Evolutionary conservation across 768 basidiomycete species (phyloP).

Genomic region (Phaffia australis): DNA sequence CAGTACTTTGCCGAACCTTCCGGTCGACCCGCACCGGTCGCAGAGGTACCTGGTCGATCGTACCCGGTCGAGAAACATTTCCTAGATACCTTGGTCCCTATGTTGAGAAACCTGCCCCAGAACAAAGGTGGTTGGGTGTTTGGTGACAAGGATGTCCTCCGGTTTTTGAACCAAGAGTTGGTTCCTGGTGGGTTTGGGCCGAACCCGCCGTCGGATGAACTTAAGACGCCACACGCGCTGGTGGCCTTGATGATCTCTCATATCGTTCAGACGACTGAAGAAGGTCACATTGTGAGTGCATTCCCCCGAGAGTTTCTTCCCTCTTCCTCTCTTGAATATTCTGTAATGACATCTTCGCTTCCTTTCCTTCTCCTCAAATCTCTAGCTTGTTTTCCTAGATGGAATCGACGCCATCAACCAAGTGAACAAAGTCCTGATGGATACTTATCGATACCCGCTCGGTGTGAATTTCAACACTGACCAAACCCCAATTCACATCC

Average conservation of each 20-base stretch:
- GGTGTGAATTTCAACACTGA: constrained; percentile 50
- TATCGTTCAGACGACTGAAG: constrained; percentile 59
- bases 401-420: constrained; percentile 82
- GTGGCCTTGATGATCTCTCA: constrained; percentile 71
- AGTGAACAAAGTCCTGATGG: constrained; percentile 55
- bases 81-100: constrained; percentile 61
- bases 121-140: constrained; percentile 52
- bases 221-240: constrained; percentile 69
- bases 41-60: constrained; percentile 80
- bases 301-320: constrained; percentile 44
- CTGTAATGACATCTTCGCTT: constrained; percentile 7
- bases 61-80: constrained; percentile 75
- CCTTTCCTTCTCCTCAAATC: constrained; percentile 25
- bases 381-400: constrained; percentile 44
- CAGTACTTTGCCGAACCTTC: constrained; percentile 55
- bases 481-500: constrained; percentile 60
- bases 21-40: constrained; percentile 54
- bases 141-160: constrained; percentile 55
- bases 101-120: constrained; percentile 30
- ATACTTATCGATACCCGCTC: constrained; percentile 43
- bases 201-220: constrained; percentile 41
- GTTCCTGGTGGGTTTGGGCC: constrained; percentile 28
- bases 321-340: not conserved
- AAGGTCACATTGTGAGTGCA: constrained; percentile 46
- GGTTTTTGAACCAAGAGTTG: constrained; percentile 59